Evolutionary conservation across 805 yeast genomes (phyloP).

Genomic region (Ogataea neopini): DNA sequence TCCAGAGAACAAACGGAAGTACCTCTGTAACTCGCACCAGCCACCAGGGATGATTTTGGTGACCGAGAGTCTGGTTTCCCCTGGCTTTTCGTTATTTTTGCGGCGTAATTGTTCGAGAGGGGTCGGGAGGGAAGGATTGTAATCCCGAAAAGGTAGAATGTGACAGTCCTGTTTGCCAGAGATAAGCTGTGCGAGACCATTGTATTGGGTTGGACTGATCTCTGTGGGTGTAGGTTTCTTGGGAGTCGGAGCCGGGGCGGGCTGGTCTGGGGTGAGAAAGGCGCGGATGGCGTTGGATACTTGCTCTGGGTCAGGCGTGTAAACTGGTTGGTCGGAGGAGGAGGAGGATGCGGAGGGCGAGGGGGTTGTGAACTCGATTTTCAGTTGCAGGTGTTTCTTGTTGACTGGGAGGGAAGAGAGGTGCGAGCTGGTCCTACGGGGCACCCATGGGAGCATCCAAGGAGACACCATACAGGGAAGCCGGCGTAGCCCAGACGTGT

Average conservation of each 20-base stretch:
- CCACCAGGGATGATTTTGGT: constrained; percentile 56
- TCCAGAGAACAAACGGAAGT: constrained; percentile 51
- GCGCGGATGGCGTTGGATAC: constrained; percentile 3
- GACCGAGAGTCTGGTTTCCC: constrained; percentile 49
- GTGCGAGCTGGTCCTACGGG: neutral
- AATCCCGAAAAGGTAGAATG: constrained; percentile 23
- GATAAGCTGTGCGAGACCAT: constrained; percentile 6
- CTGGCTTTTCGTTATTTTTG: constrained; percentile 9
- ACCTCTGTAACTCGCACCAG: constrained; percentile 69
- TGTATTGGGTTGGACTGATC: constrained; percentile 4
- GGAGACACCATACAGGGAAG: no score
- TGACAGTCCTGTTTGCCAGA: constrained; percentile 4
- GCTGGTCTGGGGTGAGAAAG: constrained; percentile 2
- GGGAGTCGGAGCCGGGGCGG: no score
- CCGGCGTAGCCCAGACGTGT: no score
- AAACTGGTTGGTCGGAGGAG: neutral
- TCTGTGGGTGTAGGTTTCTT: no score
- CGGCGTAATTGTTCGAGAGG: constrained; percentile 23
- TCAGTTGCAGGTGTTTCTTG: constrained; percentile 11
- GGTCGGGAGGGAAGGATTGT: constrained; percentile 15
- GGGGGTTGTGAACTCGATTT: constrained; percentile 9
- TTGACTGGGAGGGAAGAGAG: constrained; percentile 16
- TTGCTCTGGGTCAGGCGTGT: neutral
- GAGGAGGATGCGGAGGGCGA: neutral
- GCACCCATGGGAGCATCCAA: neutral